phyloP scores from a whole-genome alignment of 129 eudicot species.

The Heracleum sosnowskyi region DNA sequence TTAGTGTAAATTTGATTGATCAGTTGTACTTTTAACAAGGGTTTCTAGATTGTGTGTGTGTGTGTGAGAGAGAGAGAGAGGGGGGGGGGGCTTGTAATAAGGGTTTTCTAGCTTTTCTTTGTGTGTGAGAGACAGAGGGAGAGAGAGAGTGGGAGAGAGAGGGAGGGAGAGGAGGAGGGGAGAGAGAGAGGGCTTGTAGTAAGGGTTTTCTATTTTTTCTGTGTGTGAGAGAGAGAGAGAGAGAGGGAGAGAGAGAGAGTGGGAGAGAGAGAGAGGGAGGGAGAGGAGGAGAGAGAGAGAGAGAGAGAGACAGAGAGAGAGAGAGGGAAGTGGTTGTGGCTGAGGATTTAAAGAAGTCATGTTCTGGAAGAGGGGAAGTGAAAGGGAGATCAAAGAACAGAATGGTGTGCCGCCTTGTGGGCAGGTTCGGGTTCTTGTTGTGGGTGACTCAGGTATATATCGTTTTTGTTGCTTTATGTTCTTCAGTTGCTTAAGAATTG shows the following conservation, averaged over 20 bases:
- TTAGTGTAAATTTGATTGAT: neutral
- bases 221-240: neutral
- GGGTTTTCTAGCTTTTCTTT: no score
- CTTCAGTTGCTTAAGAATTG: neutral
- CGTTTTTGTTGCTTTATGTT: neutral
- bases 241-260: no score
- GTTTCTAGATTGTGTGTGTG: no score
- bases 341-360: slow-evolving; percentile 17
- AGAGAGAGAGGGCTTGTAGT: no score
- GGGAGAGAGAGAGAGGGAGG: no score
- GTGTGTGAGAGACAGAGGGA: neutral
- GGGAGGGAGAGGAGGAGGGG: no score
- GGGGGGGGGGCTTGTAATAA: no score
- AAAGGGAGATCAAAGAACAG: slow-evolving; percentile 59
- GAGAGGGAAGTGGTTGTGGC: slow-evolving; percentile 3
- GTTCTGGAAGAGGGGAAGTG: slow-evolving; percentile 98
- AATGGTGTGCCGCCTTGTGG: slow-evolving; percentile 75
- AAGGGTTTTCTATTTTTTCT: neutral
- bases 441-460: slow-evolving; percentile 84
- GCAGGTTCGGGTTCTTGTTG: slow-evolving; percentile 91
- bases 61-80: no score
- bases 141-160: no score
- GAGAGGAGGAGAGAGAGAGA: no score
- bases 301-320: neutral
- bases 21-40: neutral